Evolutionary conservation across 2,329 filamentous ascomycete species (phyloP), one percentile per base, ranked within the genome.

Genomic region (Hirsutella rhossiliensis): DNA sequence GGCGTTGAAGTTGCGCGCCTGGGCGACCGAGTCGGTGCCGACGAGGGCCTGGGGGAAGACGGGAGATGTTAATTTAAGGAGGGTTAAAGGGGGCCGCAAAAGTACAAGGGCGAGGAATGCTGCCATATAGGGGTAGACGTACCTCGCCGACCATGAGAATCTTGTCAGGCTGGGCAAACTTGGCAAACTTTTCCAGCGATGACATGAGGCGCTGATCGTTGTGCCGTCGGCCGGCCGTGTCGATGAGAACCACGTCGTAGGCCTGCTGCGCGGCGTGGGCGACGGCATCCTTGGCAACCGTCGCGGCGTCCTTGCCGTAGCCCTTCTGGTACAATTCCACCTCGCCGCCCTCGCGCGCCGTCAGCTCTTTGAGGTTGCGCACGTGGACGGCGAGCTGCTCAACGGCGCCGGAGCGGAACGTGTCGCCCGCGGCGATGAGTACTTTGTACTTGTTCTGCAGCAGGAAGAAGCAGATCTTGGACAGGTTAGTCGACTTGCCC

Each of bases 191-290:
- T 64, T 97, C 92, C 31, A 98, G 73, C 4, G 84, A 90, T 12
- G 86, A 92, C 94, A 98, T 98, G 48, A 98, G 78, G 8, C 92
- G 80, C 62, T 88, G 80, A 63, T 98, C 92, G 57, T 98, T 98
- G 67, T 98, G 92, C 40, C 92, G 77, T 19, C 92, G 82, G 5
- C 92, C 92, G 1, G 92, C 92, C 0, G 92, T 98, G 61, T 98
- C 92, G 54, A 98, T 96, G 46, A 98, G 75, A 1, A 98, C 92
- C 11, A 98, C 92, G 57, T 97, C 89, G 58, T 84, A 97, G 36
- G 75, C 75, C 53, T 87, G 75, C 43, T 81, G 76, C 0, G 79
- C 72, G 3, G 87, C 92, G 57, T 84, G 84, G 3, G 73, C 62
- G n/a, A 98, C 89, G 1, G 92, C 90, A 56, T 97, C 92, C 60